Percentiles rank a stretch among this genome's conserved stretches.
phyloP scores from a whole-genome alignment of 2,329 filamentous ascomycete genomes.

The Lecanoromycetidae sp. region DNA sequence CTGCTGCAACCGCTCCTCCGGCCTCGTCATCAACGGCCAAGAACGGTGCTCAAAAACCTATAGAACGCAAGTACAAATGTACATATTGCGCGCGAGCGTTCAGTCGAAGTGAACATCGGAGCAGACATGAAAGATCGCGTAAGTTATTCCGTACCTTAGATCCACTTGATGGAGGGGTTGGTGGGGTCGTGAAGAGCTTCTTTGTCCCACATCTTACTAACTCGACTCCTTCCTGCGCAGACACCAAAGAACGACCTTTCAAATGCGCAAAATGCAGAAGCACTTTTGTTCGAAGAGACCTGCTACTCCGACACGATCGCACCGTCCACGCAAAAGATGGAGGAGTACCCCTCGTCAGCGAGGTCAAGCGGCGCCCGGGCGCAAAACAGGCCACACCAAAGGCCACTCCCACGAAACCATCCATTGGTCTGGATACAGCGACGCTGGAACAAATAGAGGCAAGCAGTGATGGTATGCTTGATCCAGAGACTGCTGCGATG shows the following conservation, averaged over 20 bases:
- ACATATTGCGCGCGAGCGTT: slow-evolving; percentile 97
- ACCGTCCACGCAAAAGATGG: slow-evolving; percentile 98
- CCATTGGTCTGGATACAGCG: slow-evolving; percentile 70
- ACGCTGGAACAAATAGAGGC: slow-evolving; percentile 87
- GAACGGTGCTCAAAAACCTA: slow-evolving; percentile 63
- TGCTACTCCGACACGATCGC: slow-evolving; percentile 90
- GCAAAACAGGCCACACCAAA: slow-evolving; percentile 40
- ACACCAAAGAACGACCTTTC: slow-evolving; percentile 97
- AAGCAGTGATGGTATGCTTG: slow-evolving; percentile 79
- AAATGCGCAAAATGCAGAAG: slow-evolving; percentile 97
- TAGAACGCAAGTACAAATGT: slow-evolving; percentile 99
- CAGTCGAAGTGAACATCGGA: slow-evolving; percentile 92
- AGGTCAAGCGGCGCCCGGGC: slow-evolving; percentile 72
- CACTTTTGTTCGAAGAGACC: slow-evolving; percentile 94
- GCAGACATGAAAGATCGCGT: slow-evolving; percentile 95
- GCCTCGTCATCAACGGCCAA: slow-evolving; percentile 50
- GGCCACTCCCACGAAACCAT: slow-evolving; percentile 56
- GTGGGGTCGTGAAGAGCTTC: slow-evolving; percentile 13
- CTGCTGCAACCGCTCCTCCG: slow-evolving; percentile 20
- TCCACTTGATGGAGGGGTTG: slow-evolving; percentile 14
- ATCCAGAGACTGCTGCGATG: slow-evolving; percentile 96
- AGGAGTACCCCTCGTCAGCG: slow-evolving; percentile 82
- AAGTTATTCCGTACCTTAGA: slow-evolving; percentile 41
- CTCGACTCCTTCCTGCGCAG: slow-evolving; percentile 36
- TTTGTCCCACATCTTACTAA: slow-evolving; percentile 3